Base-by-base conservation (phyloP, 805 yeast genomes). In the Metschnikowia colocasiae region DNA sequence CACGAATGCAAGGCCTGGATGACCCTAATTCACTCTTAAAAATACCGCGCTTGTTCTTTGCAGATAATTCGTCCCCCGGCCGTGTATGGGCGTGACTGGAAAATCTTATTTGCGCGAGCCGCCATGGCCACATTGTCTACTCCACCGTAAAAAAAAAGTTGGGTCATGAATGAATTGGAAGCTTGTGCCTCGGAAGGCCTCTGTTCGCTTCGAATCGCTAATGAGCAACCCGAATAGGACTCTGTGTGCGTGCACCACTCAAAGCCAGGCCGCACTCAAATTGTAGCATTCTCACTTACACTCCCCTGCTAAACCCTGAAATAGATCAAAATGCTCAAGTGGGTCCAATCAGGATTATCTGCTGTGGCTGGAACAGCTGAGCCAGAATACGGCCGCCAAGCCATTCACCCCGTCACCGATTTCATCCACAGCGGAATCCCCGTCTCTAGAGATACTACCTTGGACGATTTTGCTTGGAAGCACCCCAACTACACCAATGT, bases 361-460 rank as follows among this genome's bases (percentile, higher is more conserved):
- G 94, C 95, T 5, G 94, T 90, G 39, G 92, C 97, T 5, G 99
- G 99, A 46, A 81, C 95, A 10, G 97, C 96, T 2, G 99, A 94
- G 67, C 99, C 99, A 22, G 96, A 86, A 62, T 94, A 94, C 60
- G 99, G 99, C 45, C 78, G 85, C 34, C 96, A 85, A 43, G 95
- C 95, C 34, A 87, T 94, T 56, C 92, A 85, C 60, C 80, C 97
- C n/a, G 81, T 91, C 48, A 79, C 86, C 35, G 79, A 79, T 31
- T 64, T 80, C 38, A 80, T 84, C 39, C 49, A 51, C 22, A 25
- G 26, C 27, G 52, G 46, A 18, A 60, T 58, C 16, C 74, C 75
- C 33, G 56, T 61, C 19, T 87, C 71, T 59, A 74, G 82, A 25
- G 75, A 70, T 19, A 78, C 94, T 29, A 69, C 76, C 8, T 61